Evolutionary conservation across 1,284 basidiomycete genomes (phyloP).

Genomic region (Trametes hirsuta): DNA sequence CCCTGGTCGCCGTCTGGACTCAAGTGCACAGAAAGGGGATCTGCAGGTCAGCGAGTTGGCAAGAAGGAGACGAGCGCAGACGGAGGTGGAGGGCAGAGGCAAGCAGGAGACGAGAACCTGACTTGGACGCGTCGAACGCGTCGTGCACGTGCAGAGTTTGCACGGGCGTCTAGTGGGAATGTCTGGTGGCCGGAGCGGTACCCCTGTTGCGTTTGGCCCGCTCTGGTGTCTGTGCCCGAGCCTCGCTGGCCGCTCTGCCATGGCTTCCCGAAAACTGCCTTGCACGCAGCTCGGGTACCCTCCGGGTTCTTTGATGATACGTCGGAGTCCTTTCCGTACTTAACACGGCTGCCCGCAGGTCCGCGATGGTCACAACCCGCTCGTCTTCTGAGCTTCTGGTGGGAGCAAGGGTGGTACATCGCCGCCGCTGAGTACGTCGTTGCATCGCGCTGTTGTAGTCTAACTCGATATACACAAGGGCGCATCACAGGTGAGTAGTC

Average conservation of each 20-base stretch:
- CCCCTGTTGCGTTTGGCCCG: background rate
- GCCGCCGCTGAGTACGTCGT: too few species aligned
- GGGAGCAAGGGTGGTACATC: too few species aligned
- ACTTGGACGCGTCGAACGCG: slow-evolving; percentile 19
- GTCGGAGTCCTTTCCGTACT: too few species aligned
- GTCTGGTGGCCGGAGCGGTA: background rate
- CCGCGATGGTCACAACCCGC: too few species aligned
- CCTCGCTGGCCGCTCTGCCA: background rate
- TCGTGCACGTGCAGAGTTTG: slow-evolving; percentile 19
- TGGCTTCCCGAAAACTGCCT: background rate
- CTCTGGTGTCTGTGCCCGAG: background rate
- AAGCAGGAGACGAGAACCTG: background rate
- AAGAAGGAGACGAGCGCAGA: background rate
- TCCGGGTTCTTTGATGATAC: too few species aligned
- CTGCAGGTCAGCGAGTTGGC: background rate
- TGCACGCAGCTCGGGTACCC: background rate
- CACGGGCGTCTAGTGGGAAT: slow-evolving; percentile 10
- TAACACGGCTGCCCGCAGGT: too few species aligned
- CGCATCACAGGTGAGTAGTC: too few species aligned
- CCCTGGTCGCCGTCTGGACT: too few species aligned
- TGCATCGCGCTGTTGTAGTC: too few species aligned
- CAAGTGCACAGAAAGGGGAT: background rate
- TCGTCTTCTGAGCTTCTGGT: too few species aligned
- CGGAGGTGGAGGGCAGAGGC: slow-evolving; percentile 1
- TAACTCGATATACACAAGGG: too few species aligned